Evolutionary conservation across 257 asterid genomes (phyloP), one percentile per base, ranked within the genome.

Genomic region (Nemophila menziesii): DNA sequence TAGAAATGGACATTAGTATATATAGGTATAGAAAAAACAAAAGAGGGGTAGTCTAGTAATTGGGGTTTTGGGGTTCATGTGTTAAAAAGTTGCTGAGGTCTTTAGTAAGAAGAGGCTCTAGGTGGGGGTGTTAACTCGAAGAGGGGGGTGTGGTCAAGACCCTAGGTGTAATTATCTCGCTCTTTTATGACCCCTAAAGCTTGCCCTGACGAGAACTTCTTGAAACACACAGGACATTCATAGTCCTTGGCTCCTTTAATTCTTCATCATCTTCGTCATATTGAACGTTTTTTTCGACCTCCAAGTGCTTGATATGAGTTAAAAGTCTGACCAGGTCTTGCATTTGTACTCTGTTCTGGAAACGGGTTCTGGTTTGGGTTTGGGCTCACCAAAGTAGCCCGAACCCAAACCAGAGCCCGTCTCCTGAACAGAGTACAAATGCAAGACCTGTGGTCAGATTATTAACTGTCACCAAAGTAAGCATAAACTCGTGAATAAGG

Each of bases 131-230:
- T n/a, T n/a, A n/a, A n/a, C n/a, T n/a, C n/a, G n/a, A n/a, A n/a
- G n/a, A n/a, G n/a, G n/a, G n/a, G n/a, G n/a, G n/a, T n/a, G n/a
- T n/a, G n/a, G n/a, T n/a, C n/a, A n/a, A n/a, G n/a, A n/a, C n/a
- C n/a, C n/a, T n/a, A n/a, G n/a, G n/a, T n/a, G n/a, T n/a, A n/a
- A n/a, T n/a, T n/a, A n/a, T n/a, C n/a, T n/a, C n/a, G 89, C 89
- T 60, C 93, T 79, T 72, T 65, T 79, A 69, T 87, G 97, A 2
- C 94, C 97, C 93, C 93, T 63, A 80, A 52, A 33, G 94, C 93
- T 45, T 77, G 92, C 8, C 93, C 96, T 2, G 93, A 72, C 3
- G 78, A 9, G 46, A 86, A 86, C 16, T 68, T 70, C 71, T 71
- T 82, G 49, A 69, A 77, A 68, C 94, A 82, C 7, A 63, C 46